Conservation (phyloP, 192 early-diverging fungal genomes). For the Pilobolus umbonatus region DNA sequence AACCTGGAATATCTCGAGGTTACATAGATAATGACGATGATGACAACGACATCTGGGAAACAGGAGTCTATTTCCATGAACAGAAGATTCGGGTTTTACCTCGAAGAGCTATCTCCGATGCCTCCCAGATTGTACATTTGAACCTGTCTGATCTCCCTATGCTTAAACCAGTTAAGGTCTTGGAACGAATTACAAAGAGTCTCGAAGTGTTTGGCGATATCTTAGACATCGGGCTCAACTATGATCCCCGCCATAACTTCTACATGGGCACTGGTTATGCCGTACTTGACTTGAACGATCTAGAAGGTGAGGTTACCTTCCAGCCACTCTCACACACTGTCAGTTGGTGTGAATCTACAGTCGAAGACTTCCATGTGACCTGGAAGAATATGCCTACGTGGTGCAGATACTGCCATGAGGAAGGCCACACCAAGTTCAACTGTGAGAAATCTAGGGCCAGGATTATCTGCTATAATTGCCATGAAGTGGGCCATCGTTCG, state of each 20-base stretch:
- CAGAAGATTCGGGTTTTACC: no score
- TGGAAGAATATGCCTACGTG: not conserved
- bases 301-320: not conserved
- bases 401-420: not conserved
- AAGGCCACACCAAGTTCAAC: not conserved
- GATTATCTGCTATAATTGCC: not conserved
- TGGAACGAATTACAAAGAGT: no score
- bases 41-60: no score
- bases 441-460: not conserved
- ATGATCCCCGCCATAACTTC: not conserved
- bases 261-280: not conserved
- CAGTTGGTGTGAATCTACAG: not conserved
- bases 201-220: not conserved
- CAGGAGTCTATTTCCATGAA: no score
- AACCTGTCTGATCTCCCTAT: no score
- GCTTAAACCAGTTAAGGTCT: no score
- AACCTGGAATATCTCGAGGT: no score
- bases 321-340: not conserved
- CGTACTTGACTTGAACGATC: not conserved
- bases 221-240: not conserved
- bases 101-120: no score
- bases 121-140: no score
- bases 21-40: no score
- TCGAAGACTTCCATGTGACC: not conserved
- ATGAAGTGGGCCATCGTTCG: not conserved